Percentiles rank a stretch among this genome's conserved stretches.
Conservation (phyloP, 352 stramenopile species). For the Phytophthora vignae region DNA sequence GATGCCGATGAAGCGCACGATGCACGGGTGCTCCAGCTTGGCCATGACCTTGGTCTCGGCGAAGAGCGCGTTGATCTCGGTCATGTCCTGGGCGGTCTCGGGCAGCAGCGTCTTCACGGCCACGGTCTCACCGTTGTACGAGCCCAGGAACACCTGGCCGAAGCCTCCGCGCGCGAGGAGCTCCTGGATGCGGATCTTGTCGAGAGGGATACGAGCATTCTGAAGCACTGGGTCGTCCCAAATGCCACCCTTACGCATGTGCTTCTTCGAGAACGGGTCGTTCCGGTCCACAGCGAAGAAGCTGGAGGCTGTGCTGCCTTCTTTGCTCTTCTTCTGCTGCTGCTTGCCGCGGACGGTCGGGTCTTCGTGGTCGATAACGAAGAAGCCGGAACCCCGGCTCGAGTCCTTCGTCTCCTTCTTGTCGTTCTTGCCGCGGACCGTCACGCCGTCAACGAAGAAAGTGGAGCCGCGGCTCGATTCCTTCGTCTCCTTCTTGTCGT, state of each 20-base stretch:
- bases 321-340: background rate
- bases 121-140: conserved; percentile 56
- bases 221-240: conserved; percentile 52
- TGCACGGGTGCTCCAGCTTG: conserved; percentile 62
- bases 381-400: background rate
- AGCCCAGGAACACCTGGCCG: conserved; percentile 55
- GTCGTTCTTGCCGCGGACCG: background rate
- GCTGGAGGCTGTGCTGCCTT: conserved; percentile 2
- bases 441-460: background rate
- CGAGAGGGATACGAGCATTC: conserved; percentile 50
- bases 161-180: conserved; percentile 61
- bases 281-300: conserved; percentile 22
- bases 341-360: conserved; percentile 2
- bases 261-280: conserved; percentile 31
- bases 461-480: background rate
- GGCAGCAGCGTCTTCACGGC: conserved; percentile 69
- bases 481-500: background rate
- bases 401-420: background rate
- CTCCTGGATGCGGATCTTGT: conserved; percentile 50
- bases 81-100: conserved; percentile 56
- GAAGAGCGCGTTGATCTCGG: conserved; percentile 60
- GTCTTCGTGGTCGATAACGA: background rate
- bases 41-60: conserved; percentile 69
- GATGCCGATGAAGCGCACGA: conserved; percentile 73
- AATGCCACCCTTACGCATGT: conserved; percentile 41